Conservation (phyloP, 495 filamentous ascomycete species). For the Talaromyces ruber region DNA sequence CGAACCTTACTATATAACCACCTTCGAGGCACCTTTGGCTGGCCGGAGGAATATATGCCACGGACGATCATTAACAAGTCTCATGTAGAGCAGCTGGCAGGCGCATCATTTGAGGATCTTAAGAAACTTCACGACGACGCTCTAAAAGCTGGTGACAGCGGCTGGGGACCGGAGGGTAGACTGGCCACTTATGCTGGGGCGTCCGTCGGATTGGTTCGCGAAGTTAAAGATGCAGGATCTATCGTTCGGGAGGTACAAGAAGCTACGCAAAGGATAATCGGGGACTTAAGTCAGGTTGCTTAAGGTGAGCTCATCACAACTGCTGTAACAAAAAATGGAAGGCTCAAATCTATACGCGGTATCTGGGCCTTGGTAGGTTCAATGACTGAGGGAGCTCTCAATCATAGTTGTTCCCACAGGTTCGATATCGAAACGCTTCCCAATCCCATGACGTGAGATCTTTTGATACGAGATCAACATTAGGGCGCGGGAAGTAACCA, state of each 20-base stretch:
- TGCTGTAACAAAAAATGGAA: too few species aligned
- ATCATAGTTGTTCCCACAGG: too few species aligned
- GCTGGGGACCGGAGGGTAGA: conserved; percentile 55
- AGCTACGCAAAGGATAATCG: conserved; percentile 1
- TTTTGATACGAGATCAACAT: too few species aligned
- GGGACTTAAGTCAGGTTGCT: background rate
- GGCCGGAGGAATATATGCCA: conserved; percentile 57
- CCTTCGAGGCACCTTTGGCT: conserved; percentile 57
- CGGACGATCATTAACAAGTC: conserved; percentile 55
- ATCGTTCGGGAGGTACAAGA: conserved; percentile 33
- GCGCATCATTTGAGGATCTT: conserved; percentile 48
- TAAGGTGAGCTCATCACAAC: background rate
- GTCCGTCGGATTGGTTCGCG: conserved; percentile 40
- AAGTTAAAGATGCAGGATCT: conserved; percentile 29
- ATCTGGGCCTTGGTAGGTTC: background rate
- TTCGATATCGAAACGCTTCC: too few species aligned
- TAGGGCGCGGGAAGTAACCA: too few species aligned
- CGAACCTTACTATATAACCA: conserved; percentile 64
- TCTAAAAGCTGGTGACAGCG: conserved; percentile 42
- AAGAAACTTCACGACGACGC: conserved; percentile 51
- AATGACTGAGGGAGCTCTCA: too few species aligned
- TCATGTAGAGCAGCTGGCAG: conserved; percentile 47
- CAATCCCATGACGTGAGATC: too few species aligned
- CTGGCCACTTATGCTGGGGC: conserved; percentile 65
- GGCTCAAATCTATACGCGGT: too few species aligned